Evolutionary conservation across 2,329 filamentous ascomycete genomes (phyloP), one percentile per base, ranked within the genome.

Genomic region (Grosmannia huntii): DNA sequence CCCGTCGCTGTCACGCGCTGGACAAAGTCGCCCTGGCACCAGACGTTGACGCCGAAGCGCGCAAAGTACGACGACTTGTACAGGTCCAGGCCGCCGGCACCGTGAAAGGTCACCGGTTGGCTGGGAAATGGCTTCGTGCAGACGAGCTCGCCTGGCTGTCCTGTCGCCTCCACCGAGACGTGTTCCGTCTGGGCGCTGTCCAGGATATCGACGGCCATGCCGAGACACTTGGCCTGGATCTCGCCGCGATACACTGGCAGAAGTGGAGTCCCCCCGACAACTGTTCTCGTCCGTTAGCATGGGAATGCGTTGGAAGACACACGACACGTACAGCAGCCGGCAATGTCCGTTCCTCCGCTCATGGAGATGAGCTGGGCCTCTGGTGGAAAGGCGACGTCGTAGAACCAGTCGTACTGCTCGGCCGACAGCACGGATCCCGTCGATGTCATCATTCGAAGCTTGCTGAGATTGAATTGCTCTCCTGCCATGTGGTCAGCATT

Each of bases 331-430:
- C 71, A 72, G 2, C 71, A 73, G 3, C 73, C 74, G 1, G 70
- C 72, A 12, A 75, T 70, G 57, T 78, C 76, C 0, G 76, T 78
- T 11, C 75, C 76, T 21, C 76, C 76, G 5, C 74, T 74, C 5
- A 74, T 67, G 53, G 65, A 71, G 25, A 70, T 72, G 5, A 77
- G 66, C 62, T 71, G 75, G 31, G 72, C 64, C 5, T 62, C 60
- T 1, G 63, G 56, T 7, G 68, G 72, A 62, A 73, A 76, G 36
- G 66, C 68, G 25, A 38, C 21, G 19, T 58, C 59, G 63, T 76
- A 76, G 66, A 76, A 75, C 70, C 73, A 77, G 48, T 69, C 65
- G 58, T 73, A 76, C 55, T 75, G 72, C 28, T 72, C 69, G 5
- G 67, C 63, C 1, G 73, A 70, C 11, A 77, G 65, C 2, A 73